Evolutionary conservation across 495 filamentous ascomycete species (phyloP).

Genomic region (Aspergillus incahuasiensis): DNA sequence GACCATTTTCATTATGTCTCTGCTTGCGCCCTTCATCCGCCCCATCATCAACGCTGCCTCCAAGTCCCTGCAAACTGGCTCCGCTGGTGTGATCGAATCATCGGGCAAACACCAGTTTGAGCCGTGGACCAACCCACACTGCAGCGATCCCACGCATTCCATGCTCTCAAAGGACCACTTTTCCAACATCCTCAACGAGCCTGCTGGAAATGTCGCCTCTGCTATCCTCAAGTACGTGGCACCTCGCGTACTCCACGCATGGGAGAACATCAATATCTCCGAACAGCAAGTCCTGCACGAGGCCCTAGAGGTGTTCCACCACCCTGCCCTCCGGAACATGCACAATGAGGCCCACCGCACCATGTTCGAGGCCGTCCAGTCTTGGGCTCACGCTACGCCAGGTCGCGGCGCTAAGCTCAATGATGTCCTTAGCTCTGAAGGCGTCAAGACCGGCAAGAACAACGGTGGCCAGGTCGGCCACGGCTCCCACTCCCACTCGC

Average conservation of each 20-base stretch:
- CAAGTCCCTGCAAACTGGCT: conserved; percentile 75
- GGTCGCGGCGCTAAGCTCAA: conserved; percentile 62
- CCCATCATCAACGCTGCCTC: conserved; percentile 88
- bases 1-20: conserved; percentile 82
- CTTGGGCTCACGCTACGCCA: conserved; percentile 64
- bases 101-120: conserved; percentile 83
- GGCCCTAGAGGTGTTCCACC: conserved; percentile 76
- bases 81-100: conserved; percentile 70
- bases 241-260: conserved; percentile 82
- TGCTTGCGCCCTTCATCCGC: conserved; percentile 83
- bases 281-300: conserved; percentile 76
- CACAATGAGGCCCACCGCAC: conserved; percentile 69
- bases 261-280: conserved; percentile 77
- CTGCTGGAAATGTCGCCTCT: conserved; percentile 76
- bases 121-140: conserved; percentile 80
- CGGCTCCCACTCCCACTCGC: conserved; percentile 21
- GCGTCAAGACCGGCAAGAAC: conserved; percentile 76
- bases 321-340: conserved; percentile 72
- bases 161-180: conserved; percentile 97
- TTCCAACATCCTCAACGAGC: conserved; percentile 83
- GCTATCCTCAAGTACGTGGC: conserved; percentile 78
- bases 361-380: conserved; percentile 80
- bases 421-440: conserved; percentile 65
- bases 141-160: conserved; percentile 90
- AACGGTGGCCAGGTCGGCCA: conserved; percentile 44